Conservation (phyloP, 495 filamentous ascomycete genomes). For the Aspergillus funiculosus region DNA sequence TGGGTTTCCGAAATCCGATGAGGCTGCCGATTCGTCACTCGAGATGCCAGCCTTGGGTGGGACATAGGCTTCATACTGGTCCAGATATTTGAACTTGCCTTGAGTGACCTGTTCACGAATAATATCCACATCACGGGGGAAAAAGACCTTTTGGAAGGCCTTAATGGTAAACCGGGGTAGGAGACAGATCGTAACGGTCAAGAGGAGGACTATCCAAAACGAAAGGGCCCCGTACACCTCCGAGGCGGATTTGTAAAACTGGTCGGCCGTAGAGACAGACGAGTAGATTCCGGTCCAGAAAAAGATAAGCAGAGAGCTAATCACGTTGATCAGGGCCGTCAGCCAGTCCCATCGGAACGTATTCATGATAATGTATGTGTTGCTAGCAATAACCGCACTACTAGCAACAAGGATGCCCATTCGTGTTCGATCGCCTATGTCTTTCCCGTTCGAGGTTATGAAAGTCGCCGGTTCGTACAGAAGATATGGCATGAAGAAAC, state of each 20-base stretch:
- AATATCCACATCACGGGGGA: slow-evolving; percentile 90
- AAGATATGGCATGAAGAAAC: slow-evolving; percentile 87
- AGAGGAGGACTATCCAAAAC: slow-evolving; percentile 78
- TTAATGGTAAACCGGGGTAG: slow-evolving; percentile 84
- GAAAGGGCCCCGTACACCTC: slow-evolving; percentile 73
- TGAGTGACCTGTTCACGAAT: slow-evolving; percentile 83
- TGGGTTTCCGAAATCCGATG: slow-evolving; percentile 61
- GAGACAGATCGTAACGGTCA: slow-evolving; percentile 72
- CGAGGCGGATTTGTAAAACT: slow-evolving; percentile 71
- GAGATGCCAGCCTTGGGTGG: slow-evolving; percentile 28
- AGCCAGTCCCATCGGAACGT: slow-evolving; percentile 98
- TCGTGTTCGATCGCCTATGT: slow-evolving; percentile 67
- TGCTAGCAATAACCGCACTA: slow-evolving; percentile 74
- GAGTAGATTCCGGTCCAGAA: slow-evolving; percentile 97
- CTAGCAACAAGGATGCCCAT: slow-evolving; percentile 79
- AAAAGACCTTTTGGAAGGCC: slow-evolving; percentile 83
- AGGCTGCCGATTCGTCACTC: slow-evolving; percentile 47
- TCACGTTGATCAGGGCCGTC: slow-evolving; percentile 66
- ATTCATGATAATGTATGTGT: slow-evolving; percentile 91
- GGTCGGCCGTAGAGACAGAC: slow-evolving; percentile 53
- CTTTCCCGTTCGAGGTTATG: slow-evolving; percentile 60
- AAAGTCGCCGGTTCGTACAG: slow-evolving; percentile 64
- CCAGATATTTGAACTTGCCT: slow-evolving; percentile 71
- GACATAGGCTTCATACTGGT: slow-evolving; percentile 45
- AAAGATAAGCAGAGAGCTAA: slow-evolving; percentile 85